Base-by-base conservation (phyloP, 208 protist genomes). In the Acanthamoeba sp. region DNA sequence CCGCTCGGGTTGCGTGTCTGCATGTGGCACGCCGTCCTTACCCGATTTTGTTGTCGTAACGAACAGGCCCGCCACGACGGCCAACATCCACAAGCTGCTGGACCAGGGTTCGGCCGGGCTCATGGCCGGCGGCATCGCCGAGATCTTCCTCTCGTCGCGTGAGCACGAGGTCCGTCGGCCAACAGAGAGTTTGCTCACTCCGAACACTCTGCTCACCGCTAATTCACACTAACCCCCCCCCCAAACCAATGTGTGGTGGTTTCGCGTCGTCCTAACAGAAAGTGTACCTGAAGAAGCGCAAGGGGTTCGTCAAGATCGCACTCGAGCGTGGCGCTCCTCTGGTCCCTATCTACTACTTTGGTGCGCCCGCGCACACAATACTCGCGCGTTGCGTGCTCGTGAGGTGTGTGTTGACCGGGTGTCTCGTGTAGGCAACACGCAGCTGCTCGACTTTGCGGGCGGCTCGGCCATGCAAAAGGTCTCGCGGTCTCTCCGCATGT, bases 251-350 rank as follows among this genome's bases (percentile, higher is more conserved):
- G 9, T 73, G n/a, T 34, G 22, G 64, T 73, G 10, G 16, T 73
- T 73, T 73, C 52, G 10, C 10, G n/a, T 34, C 12, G 9, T 16
- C 27, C 64, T 16, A 78, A 18, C 42, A 82, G 73, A 76, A 80
- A 82, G 90, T 94, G 36, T 94, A 76, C 24, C 29, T 94, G 34
- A 73, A 64, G 62, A 42, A 42, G 27, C 29, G 90, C 24, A 94
- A 64, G 27, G 90, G 90, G 18, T 94, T 94, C 24, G 69, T 94
- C 24, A 94, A 94, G 66, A 64, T 94, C 34, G 90, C 90, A 2
- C 50, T 94, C 14, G 32, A 66, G 66, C 90, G 78, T 32, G 90
- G 90, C 3, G 66, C 32, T 32, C 27, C 66, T 80, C 90, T 94
- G 1, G 34, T 94, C 1, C 90, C 90, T 2, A 59, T 73, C n/a